These are phyloP conservation scores for Saccharomyces hybrid DNA, from an alignment of 1,139 yeast genomes.

Conservation along the genomic window DNA sequence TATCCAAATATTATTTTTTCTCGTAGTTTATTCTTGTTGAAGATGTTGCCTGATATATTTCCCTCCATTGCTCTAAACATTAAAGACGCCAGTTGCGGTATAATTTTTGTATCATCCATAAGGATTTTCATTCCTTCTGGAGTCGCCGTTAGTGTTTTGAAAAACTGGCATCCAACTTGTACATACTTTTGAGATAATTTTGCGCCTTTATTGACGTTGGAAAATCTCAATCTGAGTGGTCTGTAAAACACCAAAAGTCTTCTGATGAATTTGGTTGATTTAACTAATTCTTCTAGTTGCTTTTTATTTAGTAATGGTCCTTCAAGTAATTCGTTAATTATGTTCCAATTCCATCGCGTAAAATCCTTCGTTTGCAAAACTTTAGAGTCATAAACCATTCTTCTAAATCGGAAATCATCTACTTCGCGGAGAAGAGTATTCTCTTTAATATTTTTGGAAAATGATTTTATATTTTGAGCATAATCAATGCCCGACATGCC, in stretches of 20 bases:
- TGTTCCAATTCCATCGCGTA: slow-evolving; percentile 83
- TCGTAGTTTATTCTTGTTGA: slow-evolving; percentile 53
- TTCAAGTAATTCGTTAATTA: slow-evolving; percentile 56
- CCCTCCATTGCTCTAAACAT: slow-evolving; percentile 55
- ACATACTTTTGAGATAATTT: slow-evolving; percentile 48
- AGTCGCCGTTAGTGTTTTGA: slow-evolving; percentile 57
- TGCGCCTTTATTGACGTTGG: slow-evolving; percentile 48
- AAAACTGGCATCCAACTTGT: slow-evolving; percentile 63
- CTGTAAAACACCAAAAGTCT: slow-evolving; percentile 79
- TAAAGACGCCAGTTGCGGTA: slow-evolving; percentile 83
- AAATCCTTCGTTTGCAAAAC: slow-evolving; percentile 74
- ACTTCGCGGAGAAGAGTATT: slow-evolving; percentile 43
- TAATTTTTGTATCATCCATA: slow-evolving; percentile 56
- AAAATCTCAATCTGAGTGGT: slow-evolving; percentile 83
- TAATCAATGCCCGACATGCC: slow-evolving; percentile 29
- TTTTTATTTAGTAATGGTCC: slow-evolving; percentile 73
- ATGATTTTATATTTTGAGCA: slow-evolving; percentile 28
- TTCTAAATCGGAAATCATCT: slow-evolving; percentile 66
- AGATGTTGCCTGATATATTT: slow-evolving; percentile 63
- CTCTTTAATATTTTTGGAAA: slow-evolving; percentile 38
- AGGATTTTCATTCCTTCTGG: slow-evolving; percentile 62
- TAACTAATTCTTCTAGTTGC: slow-evolving; percentile 69
- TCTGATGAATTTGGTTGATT: slow-evolving; percentile 79
- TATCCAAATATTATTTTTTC: slow-evolving; percentile 71
- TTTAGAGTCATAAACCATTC: slow-evolving; percentile 57